Evolutionary conservation across 2,329 filamentous ascomycete species (phyloP), one percentile per base, ranked within the genome.

Genomic region (Elsinoe arachidis): DNA sequence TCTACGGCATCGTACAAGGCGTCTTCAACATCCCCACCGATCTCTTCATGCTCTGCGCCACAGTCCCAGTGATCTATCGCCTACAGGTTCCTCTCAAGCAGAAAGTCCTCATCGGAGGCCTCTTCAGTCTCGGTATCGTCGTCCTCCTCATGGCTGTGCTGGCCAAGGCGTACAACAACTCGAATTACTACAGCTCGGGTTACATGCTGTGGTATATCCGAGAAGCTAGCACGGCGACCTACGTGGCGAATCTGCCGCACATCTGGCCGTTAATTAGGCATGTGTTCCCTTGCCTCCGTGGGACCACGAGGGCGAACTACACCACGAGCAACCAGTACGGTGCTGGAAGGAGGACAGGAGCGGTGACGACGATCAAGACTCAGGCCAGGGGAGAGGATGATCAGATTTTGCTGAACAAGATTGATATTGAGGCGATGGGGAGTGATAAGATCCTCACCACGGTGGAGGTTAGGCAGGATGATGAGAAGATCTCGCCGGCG

Each of bases 21-120:
- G 72, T 76, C 3, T 77, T 85, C 64, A 85, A 85, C 62, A 78
- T 84, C 51, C 76, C 78, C 2, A 82, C 80, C 23, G 82, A 85
- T 61, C 37, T 83, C 2, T 74, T 80, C 70, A 83, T 85, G 65
- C 77, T 85, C 26, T 64, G 74, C 2, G 77, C 85, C 17, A 80
- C 81, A 1, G 73, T 84, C 61, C 80, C 81, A 0, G 68, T 80
- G 55, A 64, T 84, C 23, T 61, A 78, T 10, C 73, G 73, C 23
- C 74, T 81, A 1, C 74, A 76, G 46, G 70, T 84, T 1, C 69
- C 74, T 5, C 39, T 71, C 1, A 78, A 74, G 64, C 76, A 80
- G 63, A 84, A 84, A 67, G 55, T 76, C 0, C 72, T 81, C 1
- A 73, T 85, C 1, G 64, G 72, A n/a, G 61, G 71, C 23, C 68